Evolutionary conservation across 2,329 filamentous ascomycete species (phyloP).

Genomic region (Microsporum ferrugineum): DNA sequence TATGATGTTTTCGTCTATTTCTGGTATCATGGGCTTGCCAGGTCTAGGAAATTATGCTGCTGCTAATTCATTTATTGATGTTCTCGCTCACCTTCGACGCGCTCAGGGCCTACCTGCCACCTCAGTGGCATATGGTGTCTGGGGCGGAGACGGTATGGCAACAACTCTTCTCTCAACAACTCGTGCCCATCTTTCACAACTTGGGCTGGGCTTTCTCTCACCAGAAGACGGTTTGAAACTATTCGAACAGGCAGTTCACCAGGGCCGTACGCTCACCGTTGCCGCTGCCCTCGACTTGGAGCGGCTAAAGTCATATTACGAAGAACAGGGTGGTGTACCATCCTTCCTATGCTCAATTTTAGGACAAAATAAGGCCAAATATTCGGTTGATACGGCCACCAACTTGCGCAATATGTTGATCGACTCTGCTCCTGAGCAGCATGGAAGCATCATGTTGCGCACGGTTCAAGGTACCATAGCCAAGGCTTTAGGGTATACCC

Average conservation of each 20-base stretch:
- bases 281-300: neutral
- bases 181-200: constrained; percentile 1
- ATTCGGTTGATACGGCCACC: neutral
- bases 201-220: neutral
- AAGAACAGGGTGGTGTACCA: neutral
- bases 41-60: constrained; percentile 11
- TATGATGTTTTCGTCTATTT: constrained; percentile 10
- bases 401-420: neutral
- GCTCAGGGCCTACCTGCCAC: neutral
- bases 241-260: neutral
- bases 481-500: neutral
- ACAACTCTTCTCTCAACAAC: neutral
- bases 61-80: constrained; percentile 12
- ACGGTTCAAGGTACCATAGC: neutral
- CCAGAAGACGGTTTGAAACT: neutral
- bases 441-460: neutral
- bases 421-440: neutral
- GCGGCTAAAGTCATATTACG: neutral
- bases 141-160: constrained; percentile 2
- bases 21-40: constrained; percentile 4
- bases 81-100: constrained; percentile 13
- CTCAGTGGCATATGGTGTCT: neutral
- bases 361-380: neutral
- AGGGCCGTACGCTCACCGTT: neutral
- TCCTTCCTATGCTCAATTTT: neutral